phyloP scores from a whole-genome alignment of 2,329 filamentous ascomycete genomes.

The Fusarium brevicatenulatum region DNA sequence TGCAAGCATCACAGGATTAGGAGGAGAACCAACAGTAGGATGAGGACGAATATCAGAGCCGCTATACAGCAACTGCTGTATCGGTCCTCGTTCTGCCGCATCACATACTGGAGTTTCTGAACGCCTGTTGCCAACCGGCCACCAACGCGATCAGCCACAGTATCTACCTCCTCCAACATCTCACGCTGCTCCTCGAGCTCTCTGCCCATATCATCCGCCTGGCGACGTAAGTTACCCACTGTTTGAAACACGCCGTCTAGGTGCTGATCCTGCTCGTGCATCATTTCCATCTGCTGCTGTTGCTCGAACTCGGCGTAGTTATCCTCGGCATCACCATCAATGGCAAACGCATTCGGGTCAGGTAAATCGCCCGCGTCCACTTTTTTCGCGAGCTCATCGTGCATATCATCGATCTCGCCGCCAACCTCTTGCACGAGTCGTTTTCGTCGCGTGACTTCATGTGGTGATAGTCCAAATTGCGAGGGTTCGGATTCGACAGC shows the following conservation, averaged over 20 bases:
- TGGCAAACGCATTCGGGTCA: constrained; percentile 66
- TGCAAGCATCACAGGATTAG: constrained; percentile 61
- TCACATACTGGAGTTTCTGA: constrained; percentile 85
- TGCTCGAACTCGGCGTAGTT: constrained; percentile 87
- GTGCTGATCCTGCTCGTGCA: constrained; percentile 94
- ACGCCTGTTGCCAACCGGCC: constrained; percentile 87
- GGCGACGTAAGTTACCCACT: constrained; percentile 87
- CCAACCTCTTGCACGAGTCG: constrained; percentile 90
- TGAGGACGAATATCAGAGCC: constrained; percentile 86
- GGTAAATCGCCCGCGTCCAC: constrained; percentile 61
- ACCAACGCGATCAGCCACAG: constrained; percentile 85
- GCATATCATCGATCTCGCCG: constrained; percentile 89
- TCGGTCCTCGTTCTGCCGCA: constrained; percentile 89
- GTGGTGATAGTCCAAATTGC: constrained; percentile 83
- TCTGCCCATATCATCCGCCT: constrained; percentile 95
- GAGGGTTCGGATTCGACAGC: constrained; percentile 90
- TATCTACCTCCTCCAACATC: constrained; percentile 87
- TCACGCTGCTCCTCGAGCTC: constrained; percentile 95
- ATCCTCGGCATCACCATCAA: constrained; percentile 59
- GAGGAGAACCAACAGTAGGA: constrained; percentile 85
- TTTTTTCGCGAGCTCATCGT: constrained; percentile 76
- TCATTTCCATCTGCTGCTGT: constrained; percentile 88
- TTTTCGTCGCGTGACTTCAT: constrained; percentile 83
- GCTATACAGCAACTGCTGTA: constrained; percentile 91
- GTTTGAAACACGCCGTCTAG: constrained; percentile 93